Evolutionary conservation across 2,329 filamentous ascomycete genomes (phyloP), one percentile per base, ranked within the genome.

Genomic region (Allantophomopsis lycopodina): DNA sequence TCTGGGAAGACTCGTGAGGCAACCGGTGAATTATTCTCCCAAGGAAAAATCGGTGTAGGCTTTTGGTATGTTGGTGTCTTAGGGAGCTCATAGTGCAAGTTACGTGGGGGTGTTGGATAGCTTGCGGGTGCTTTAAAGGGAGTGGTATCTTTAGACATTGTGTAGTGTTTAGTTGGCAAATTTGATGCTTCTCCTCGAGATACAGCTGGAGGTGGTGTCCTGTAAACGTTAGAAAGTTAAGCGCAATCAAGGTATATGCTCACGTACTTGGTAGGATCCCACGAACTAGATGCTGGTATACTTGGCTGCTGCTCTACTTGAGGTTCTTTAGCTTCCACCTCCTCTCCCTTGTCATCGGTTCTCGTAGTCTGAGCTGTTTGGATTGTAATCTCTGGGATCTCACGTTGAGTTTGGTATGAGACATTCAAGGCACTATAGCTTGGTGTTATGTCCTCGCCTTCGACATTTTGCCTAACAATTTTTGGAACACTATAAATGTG

Each of bases 41-140:
- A 98, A 0, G 91, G 91, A 58, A 98, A 98, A 37, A 96, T 79
- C 3, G 78, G 70, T 36, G 71, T 69, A 12, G 78, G 72, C 44
- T 64, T 71, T 46, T 77, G 66, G 34, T 69, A 64, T 36, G 74
- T 68, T 16, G 75, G 74, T 14, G 66, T 65, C 42, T 73, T 69
- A 5, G 87, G 87, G 30, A 93, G 72, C 50, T 89, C 67, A 55
- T 91, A 94, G 70, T 81, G 91, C 84, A 94, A 88, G 53, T 88
- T 73, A 57, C 72, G 82, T 0, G 88, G 86, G 14, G 86, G 84
- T 53, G 85, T 83, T 2, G 88, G 84, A 52, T 94, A 91, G 39
- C 73, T 69, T 43, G 65, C 60, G 14, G 88, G 88, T 23, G 88
- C 74, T 40, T 84, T 71, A 60, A 93, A 96, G 8, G 83, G 76